phyloP scores from a whole-genome alignment of 139 green algal genomes.

The Chlorella sp. region DNA sequence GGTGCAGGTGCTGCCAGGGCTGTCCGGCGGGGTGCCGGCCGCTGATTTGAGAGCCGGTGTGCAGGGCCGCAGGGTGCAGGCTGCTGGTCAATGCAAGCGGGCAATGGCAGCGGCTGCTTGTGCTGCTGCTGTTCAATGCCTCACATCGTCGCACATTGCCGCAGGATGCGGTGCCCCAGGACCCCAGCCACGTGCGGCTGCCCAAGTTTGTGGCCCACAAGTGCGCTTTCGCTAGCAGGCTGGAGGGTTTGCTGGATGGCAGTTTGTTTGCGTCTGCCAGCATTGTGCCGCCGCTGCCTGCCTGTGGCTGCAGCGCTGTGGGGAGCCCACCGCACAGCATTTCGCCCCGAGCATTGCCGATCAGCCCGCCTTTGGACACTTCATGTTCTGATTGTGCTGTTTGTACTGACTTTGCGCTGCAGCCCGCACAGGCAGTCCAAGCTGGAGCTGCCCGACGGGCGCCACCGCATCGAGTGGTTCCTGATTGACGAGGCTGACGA shows the following conservation, averaged over 20 bases:
- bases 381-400: too few species aligned
- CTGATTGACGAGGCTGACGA: conserved; percentile 41
- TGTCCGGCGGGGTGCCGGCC: too few species aligned
- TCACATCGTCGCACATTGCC: too few species aligned
- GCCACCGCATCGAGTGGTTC: conserved; percentile 47
- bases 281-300: background rate
- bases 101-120: background rate
- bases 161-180: conserved; percentile 35
- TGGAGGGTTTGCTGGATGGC: too few species aligned
- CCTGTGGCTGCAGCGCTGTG: background rate
- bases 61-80: background rate
- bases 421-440: conserved; percentile 35
- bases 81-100: background rate
- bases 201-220: conserved; percentile 51
- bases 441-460: conserved; percentile 35
- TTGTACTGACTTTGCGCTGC: background rate
- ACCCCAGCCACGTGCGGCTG: conserved; percentile 19
- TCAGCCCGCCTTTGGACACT: too few species aligned
- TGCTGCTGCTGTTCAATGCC: background rate
- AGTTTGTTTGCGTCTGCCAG: background rate
- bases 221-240: background rate
- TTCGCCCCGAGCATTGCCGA: too few species aligned
- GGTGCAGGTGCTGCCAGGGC: conserved; percentile 20
- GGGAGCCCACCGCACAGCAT: too few species aligned
- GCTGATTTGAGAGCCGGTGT: too few species aligned